These are phyloP conservation scores for Coemansia sp. DNA, from an alignment of 192 early-diverging fungal species.

Conservation along the genomic window DNA sequence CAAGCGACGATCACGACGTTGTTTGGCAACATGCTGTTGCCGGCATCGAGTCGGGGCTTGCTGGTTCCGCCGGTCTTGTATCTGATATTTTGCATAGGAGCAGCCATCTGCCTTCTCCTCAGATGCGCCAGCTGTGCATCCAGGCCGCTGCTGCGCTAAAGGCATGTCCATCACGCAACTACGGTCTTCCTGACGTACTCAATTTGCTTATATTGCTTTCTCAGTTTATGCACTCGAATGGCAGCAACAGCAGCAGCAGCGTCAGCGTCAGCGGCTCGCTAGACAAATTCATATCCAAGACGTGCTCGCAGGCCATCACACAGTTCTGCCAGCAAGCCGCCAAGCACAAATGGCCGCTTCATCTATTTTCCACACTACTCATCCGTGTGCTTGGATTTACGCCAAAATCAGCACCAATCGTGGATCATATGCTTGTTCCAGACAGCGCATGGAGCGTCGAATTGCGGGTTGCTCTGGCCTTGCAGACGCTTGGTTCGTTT, in stretches of 20 bases:
- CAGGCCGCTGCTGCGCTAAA: constrained; percentile 36
- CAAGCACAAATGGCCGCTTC: constrained; percentile 22
- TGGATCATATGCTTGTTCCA: constrained; percentile 3
- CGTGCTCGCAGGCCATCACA: constrained; percentile 8
- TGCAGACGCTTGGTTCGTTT: constrained; percentile 26
- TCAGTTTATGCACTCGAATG: constrained; percentile 14
- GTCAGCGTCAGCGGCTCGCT: background rate
- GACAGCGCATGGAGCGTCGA: constrained; percentile 31
- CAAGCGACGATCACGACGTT: constrained; percentile 1
- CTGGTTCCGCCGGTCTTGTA: constrained; percentile 32
- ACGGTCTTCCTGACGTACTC: constrained; percentile 15
- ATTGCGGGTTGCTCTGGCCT: constrained; percentile 25
- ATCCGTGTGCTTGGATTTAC: constrained; percentile 7
- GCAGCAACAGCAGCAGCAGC: background rate
- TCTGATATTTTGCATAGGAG: constrained; percentile 21
- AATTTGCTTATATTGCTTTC: constrained; percentile 24
- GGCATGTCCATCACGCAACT: background rate
- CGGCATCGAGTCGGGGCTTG: constrained; percentile 28
- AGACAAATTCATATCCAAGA: constrained; percentile 10
- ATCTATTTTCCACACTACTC: constrained; percentile 16
- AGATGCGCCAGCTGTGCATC: constrained; percentile 25
- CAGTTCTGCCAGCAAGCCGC: constrained; percentile 32
- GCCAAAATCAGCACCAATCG: background rate
- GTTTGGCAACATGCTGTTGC: constrained; percentile 45
- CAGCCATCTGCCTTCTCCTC: background rate